Evolutionary conservation across 164 flowering plant genomes (phyloP).

Genomic region (Magnolia changhungtana): DNA sequence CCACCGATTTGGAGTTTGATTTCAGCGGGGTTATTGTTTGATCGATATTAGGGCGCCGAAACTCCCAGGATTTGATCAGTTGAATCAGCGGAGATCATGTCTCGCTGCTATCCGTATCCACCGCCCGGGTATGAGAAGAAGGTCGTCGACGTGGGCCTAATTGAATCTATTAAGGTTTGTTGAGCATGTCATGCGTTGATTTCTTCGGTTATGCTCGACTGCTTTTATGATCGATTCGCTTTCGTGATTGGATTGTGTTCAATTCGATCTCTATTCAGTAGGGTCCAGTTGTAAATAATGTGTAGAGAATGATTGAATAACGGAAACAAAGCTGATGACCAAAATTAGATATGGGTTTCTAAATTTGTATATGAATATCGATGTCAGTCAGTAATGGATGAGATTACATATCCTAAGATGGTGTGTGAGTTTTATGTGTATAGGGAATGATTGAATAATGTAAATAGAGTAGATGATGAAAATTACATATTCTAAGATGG

Average conservation of each 20-base stretch:
- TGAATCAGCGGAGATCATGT: slow-evolving; percentile 22
- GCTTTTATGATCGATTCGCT: neutral
- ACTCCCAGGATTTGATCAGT: neutral
- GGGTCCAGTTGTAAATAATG: neutral
- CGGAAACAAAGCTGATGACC: neutral
- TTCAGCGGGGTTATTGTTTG: neutral
- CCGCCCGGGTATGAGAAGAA: slow-evolving; percentile 38
- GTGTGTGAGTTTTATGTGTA: too few species aligned
- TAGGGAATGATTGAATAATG: too few species aligned
- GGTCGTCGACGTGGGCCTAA: slow-evolving; percentile 32
- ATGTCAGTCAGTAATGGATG: neutral
- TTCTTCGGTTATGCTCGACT: slow-evolving; percentile 19
- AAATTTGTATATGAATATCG: too few species aligned
- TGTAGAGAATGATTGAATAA: neutral
- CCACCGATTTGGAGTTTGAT: neutral
- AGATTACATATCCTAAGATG: neutral
- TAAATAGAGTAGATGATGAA: too few species aligned
- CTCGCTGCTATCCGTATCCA: slow-evolving; percentile 51
- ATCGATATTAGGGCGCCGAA: neutral
- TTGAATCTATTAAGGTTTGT: slow-evolving; percentile 59
- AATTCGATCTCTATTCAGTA: neutral
- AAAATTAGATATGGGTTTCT: neutral
- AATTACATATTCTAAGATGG: too few species aligned
- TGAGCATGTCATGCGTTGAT: slow-evolving; percentile 15
- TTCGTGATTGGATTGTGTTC: slow-evolving; percentile 1